Base-by-base conservation (phyloP, 768 basidiomycete genomes). In the Plicaturopsis crispa region DNA sequence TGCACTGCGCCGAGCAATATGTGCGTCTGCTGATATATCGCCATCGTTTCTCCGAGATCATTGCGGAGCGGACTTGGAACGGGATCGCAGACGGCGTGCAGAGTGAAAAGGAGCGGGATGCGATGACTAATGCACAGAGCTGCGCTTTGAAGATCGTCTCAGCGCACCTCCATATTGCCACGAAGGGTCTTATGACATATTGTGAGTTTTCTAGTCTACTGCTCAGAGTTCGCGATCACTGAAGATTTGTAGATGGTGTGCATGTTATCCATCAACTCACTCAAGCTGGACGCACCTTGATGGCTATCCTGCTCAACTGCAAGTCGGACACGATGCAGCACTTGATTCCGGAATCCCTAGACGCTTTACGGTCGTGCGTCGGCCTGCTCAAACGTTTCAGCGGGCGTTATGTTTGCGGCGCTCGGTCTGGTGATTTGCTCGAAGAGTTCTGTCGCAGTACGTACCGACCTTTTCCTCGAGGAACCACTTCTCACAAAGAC, bases 241-340 rank as follows among this genome's bases (percentile, higher is more conserved):
- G 23, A 42, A 26, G 18, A 11, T 35, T 23, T 20, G 4, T 51
- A 92, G 89, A 91, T 58, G 91, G 91, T 2, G 90, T 94, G 1
- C 90, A 93, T 56, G 90, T 93, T 43, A 94, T 96, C 33, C 91
- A 96, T 54, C 92, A 96, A 57, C 66, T 94, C 42, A 93, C 91
- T 3, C 90, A 93, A 53, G 91, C 91, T 17, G 92, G 92, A 6
- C 76, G 92, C 35, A 92, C 92, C 2, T 69, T 96, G 13, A 77
- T 94, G 38, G 88, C 89, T 11, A 76, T 93, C 43, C 68, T 94
- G 18, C 69, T 94, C 36, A 88, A 88, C 55, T 91, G 89, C 63
- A 86, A 89, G 52, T 75, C 76, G n/a, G 84, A 87, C 36, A 67
- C 69, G 8, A 57, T 91, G 37, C 78, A 86, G 43, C 75, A 78